Percentiles rank a stretch among this genome's conserved stretches.
phyloP scores from a whole-genome alignment of 352 stramenopile species.

The Pythium brachiatum region DNA sequence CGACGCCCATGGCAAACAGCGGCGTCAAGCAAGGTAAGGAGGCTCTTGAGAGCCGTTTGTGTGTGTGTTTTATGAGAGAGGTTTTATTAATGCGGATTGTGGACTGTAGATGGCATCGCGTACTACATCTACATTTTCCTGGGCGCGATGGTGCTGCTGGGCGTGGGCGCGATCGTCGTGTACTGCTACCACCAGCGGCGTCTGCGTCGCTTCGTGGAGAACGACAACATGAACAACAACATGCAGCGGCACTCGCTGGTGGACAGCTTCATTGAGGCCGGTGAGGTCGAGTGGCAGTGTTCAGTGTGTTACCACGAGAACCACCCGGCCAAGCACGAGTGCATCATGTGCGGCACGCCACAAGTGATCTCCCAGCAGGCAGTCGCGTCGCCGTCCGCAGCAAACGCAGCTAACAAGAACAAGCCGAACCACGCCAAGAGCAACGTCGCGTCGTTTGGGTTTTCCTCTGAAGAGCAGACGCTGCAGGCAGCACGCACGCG shows the following conservation, averaged over 20 bases:
- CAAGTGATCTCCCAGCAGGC: constrained; percentile 76
- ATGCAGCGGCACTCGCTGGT: constrained; percentile 84
- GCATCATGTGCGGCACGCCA: constrained; percentile 78
- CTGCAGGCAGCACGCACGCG: constrained; percentile 57
- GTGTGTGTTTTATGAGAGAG: neutral
- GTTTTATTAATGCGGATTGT: neutral
- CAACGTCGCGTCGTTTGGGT: constrained; percentile 29
- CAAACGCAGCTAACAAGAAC: constrained; percentile 15
- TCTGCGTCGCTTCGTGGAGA: constrained; percentile 48
- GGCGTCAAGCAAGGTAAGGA: neutral
- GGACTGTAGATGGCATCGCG: constrained; percentile 27
- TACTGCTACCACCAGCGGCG: constrained; percentile 74
- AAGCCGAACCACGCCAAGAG: constrained; percentile 14
- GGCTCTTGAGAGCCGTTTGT: too few relatives aligned
- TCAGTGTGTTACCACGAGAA: constrained; percentile 85
- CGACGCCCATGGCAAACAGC: neutral
- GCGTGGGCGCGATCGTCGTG: constrained; percentile 36
- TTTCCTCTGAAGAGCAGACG: constrained; percentile 31
- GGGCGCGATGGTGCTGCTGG: constrained; percentile 50
- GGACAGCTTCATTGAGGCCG: constrained; percentile 68
- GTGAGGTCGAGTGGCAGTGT: constrained; percentile 79
- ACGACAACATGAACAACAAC: constrained; percentile 83
- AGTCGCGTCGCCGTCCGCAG: constrained; percentile 29
- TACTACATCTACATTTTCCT: constrained; percentile 80
- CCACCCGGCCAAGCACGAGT: constrained; percentile 77